Base-by-base conservation (phyloP, 2,329 filamentous ascomycete genomes). In the Leptosphaerulina australis region DNA sequence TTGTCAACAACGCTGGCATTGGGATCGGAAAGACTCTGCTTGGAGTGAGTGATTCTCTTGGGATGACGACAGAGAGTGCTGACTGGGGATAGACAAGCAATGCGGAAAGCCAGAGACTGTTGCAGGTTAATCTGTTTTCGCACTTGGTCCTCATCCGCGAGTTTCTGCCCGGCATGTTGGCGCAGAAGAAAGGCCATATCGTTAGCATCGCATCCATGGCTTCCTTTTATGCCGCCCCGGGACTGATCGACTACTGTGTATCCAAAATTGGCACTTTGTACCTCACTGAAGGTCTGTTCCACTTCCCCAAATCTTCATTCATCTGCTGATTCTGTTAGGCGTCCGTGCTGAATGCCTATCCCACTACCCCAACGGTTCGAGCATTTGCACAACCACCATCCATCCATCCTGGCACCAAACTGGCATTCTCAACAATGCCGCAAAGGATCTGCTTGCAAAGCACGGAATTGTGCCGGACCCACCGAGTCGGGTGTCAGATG, bases 1-100 rank as follows among this genome's bases (percentile, higher is more conserved):
- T 70, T 5, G 60, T 70, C 45, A 70, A 70, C 47, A 70, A 70
- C 33, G 67, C 67, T 14, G 67, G 67, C 2, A 63, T 70, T 21
- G 62, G 50, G 0, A 51, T 51, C 11, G 61, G 56, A 1, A 60
- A 61, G 50, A 56, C 58, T 0, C 36, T 65, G 2, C 58, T 67
- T 20, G 58, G 62, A 14, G 62, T 64, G 31, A 50, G 41, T 21
- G n/a, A 9, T 14, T n/a, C 11, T 7, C 10, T 18, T 10, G 17
- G n/a, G 6, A 12, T 37, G 3, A 11, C 1, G 4, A 39, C 12
- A 3, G 12, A 17, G 1, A n/a, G 5, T 17, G 17, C 37, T 52
- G 25, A 52, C 36, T 1, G 10, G 9, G 4, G 11, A 12, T 37
- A 69, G 58, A 65, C 62, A 4, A 58, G 49, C 14, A 66, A 68